These are phyloP conservation scores for Phytopythium helicoides DNA, from an alignment of 352 stramenopile genomes.

Conservation along the genomic window DNA sequence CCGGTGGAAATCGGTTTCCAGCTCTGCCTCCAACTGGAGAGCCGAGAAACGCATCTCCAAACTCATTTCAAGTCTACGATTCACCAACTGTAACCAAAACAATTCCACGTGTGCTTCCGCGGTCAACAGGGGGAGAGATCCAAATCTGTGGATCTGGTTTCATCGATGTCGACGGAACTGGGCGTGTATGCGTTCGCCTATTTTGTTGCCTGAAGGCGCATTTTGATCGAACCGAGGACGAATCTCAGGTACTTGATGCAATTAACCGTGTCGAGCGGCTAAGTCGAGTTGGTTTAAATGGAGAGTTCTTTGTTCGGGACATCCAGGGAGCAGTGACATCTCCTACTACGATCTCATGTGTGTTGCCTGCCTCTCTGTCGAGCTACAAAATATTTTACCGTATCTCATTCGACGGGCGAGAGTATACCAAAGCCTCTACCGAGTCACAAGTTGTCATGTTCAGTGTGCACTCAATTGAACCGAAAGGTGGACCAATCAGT, in stretches of 20 bases:
- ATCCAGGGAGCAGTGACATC: slow-evolving; percentile 41
- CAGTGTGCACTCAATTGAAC: slow-evolving; percentile 44
- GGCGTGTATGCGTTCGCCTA: slow-evolving; percentile 36
- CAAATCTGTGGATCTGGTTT: slow-evolving; percentile 41
- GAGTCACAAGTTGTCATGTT: slow-evolving; percentile 47
- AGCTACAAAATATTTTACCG: slow-evolving; percentile 69
- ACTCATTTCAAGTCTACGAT: slow-evolving; percentile 46
- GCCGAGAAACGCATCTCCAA: slow-evolving; percentile 1
- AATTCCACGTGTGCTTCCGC: slow-evolving; percentile 45
- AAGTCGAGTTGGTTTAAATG: slow-evolving; percentile 16
- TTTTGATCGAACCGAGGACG: slow-evolving; percentile 24
- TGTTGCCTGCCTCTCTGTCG: slow-evolving; percentile 41
- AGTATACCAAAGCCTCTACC: slow-evolving; percentile 39
- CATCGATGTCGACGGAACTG: slow-evolving; percentile 25
- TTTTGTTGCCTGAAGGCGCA: slow-evolving; percentile 37
- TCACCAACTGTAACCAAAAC: slow-evolving; percentile 38
- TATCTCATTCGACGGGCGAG: slow-evolving; percentile 41
- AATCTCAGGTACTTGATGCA: slow-evolving; percentile 20
- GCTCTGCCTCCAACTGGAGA: slow-evolving; percentile 15
- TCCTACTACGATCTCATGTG: slow-evolving; percentile 28
- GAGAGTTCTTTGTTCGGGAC: slow-evolving; percentile 45
- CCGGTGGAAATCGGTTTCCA: slow-evolving; percentile 44
- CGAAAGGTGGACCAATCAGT: slow-evolving; percentile 57
- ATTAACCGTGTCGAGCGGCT: slow-evolving; percentile 33
- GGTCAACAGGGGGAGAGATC: slow-evolving; percentile 53